Evolutionary conservation across 768 basidiomycete species (phyloP).

Genomic region (Rhizopogon vesiculosus): DNA sequence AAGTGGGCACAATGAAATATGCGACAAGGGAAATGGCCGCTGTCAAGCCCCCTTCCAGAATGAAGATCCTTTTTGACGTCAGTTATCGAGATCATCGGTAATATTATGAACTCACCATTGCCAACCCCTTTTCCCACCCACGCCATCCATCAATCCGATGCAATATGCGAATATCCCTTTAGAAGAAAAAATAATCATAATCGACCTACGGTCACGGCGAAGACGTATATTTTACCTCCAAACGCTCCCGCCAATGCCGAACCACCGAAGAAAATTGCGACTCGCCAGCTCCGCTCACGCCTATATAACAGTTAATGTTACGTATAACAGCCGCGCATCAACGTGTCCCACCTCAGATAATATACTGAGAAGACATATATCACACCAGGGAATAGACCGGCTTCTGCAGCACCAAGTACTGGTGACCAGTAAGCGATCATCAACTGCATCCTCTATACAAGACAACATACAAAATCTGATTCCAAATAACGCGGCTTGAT

Average conservation of each 20-base stretch:
- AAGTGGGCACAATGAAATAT: constrained; percentile 54
- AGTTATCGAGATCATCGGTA: neutral
- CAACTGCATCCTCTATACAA: neutral
- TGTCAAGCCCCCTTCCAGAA: constrained; percentile 52
- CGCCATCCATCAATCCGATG: constrained; percentile 57
- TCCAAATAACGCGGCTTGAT: constrained; percentile 49
- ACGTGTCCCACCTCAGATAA: constrained; percentile 36
- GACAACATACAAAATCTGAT: constrained; percentile 45
- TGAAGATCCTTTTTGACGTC: constrained; percentile 44
- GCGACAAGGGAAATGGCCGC: constrained; percentile 40
- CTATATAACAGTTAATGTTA: constrained; percentile 22
- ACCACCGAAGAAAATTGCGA: constrained; percentile 60
- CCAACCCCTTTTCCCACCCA: constrained; percentile 59
- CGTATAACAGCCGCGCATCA: neutral
- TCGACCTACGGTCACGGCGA: neutral
- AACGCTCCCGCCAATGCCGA: constrained; percentile 62
- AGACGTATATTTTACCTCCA: constrained; percentile 34
- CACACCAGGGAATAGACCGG: constrained; percentile 56
- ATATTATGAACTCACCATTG: constrained; percentile 36
- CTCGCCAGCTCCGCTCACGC: constrained; percentile 54
- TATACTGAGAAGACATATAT: constrained; percentile 57
- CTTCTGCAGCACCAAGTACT: constrained; percentile 57
- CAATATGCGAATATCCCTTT: constrained; percentile 53
- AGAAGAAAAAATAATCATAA: neutral
- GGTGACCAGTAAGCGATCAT: neutral